A percentile compares a stretch with the other conserved stretches of the same genome.
These are phyloP conservation scores for Pseudovirgaria hyperparasitica DNA, from an alignment of 2,329 filamentous ascomycete genomes.

Conservation along the genomic window DNA sequence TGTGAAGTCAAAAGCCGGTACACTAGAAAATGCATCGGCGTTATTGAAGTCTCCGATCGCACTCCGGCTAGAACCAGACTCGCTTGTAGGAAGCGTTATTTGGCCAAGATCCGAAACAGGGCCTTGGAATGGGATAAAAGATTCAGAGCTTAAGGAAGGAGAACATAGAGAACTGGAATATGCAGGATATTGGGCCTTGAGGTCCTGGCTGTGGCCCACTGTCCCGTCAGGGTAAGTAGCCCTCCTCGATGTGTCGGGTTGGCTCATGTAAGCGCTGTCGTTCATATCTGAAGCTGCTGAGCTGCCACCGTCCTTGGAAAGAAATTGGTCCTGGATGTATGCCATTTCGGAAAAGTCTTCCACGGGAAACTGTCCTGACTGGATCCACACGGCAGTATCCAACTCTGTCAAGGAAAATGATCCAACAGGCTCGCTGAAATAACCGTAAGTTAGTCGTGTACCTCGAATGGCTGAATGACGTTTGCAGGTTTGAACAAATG, in stretches of 20 bases:
- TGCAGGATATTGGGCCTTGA: constrained; percentile 15
- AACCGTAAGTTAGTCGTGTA: constrained; percentile 6
- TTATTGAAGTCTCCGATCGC: constrained; percentile 20
- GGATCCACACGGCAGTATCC: constrained; percentile 29
- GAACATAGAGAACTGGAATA: constrained; percentile 22
- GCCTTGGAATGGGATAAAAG: constrained; percentile 18
- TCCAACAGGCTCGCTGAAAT: constrained; percentile 20
- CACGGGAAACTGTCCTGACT: constrained; percentile 22
- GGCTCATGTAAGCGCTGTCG: constrained; percentile 29
- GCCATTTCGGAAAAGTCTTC: constrained; percentile 22
- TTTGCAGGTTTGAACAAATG: constrained; percentile 12
- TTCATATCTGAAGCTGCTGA: constrained; percentile 27
- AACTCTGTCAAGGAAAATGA: constrained; percentile 15
- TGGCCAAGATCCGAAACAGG: constrained; percentile 20
- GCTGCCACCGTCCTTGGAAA: constrained; percentile 22
- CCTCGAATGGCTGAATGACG: not conserved
- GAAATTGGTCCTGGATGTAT: constrained; percentile 17
- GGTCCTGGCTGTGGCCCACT: constrained; percentile 14
- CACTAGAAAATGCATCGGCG: constrained; percentile 17
- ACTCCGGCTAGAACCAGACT: constrained; percentile 17
- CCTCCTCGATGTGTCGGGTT: constrained; percentile 22
- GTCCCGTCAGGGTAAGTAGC: constrained; percentile 15
- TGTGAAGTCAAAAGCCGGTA: constrained; percentile 13
- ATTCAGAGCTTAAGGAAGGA: constrained; percentile 23
- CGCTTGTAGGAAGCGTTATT: constrained; percentile 18